A percentile compares a stretch with the other conserved stretches of the same genome.
Conservation (phyloP, 1,139 yeast genomes). For the Yamadazyma friedrichii region DNA sequence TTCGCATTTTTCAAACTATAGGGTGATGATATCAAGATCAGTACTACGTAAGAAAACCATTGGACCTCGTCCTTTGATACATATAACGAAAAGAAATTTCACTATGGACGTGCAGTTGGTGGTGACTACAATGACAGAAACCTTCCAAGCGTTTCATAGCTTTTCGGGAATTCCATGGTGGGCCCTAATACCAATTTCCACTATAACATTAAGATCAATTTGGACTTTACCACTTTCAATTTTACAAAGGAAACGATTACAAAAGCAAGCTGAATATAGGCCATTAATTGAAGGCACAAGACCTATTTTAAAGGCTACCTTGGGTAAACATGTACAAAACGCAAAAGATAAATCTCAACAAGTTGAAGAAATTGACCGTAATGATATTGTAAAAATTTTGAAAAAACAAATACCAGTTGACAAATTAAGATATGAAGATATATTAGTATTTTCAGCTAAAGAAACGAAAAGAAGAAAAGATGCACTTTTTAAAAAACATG, state of each 20-base stretch:
- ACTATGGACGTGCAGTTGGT: conserved; percentile 13
- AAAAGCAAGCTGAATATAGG: conserved; percentile 65
- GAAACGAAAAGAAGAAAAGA: conserved; percentile 78
- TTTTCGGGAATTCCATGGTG: conserved; percentile 78
- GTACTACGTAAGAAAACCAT: not conserved
- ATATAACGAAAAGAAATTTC: conserved; percentile 8
- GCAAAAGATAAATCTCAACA: conserved; percentile 27
- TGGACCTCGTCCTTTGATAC: conserved; percentile 1
- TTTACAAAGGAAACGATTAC: conserved; percentile 64
- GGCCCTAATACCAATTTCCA: conserved; percentile 71
- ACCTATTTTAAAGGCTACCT: conserved; percentile 70
- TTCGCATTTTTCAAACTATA: conserved; percentile 3
- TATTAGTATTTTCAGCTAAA: conserved; percentile 67
- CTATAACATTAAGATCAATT: conserved; percentile 60
- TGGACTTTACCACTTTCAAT: conserved; percentile 81
- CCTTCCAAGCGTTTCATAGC: conserved; percentile 50
- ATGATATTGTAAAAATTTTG: conserved; percentile 9
- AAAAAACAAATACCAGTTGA: conserved; percentile 30
- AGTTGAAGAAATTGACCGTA: not conserved
- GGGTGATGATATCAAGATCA: conserved; percentile 5
- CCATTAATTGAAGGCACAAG: conserved; percentile 72
- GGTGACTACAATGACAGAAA: conserved; percentile 32
- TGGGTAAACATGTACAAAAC: conserved; percentile 56
- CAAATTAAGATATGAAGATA: conserved; percentile 72
- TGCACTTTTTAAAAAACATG: conserved; percentile 58